phyloP scores from a whole-genome alignment of 129 eudicot species.

The Centaurea solstitialis region DNA sequence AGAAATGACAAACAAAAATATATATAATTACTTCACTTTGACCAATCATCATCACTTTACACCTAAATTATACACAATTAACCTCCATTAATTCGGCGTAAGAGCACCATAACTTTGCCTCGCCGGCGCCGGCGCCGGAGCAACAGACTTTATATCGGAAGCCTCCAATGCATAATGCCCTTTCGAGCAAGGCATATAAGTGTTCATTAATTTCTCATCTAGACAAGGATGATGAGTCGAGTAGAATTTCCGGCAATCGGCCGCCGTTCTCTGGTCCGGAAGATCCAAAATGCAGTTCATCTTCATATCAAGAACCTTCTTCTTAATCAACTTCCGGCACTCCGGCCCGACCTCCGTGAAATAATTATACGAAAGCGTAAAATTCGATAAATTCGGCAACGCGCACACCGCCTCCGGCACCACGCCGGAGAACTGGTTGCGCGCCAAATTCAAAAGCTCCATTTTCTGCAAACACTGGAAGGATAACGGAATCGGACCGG shows the following conservation, averaged over 20 bases:
- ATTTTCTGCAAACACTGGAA: slow-evolving; percentile 40
- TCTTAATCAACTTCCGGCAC: slow-evolving; percentile 34
- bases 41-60: slow-evolving; percentile 5
- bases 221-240: slow-evolving; percentile 28
- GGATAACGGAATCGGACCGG: slow-evolving; percentile 46
- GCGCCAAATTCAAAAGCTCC: slow-evolving; percentile 39
- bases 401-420: slow-evolving; percentile 47
- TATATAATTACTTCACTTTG: not conserved
- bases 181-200: slow-evolving; percentile 22
- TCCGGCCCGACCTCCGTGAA: slow-evolving; percentile 44
- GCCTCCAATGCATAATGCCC: not conserved
- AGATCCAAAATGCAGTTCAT: slow-evolving; percentile 54
- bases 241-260: slow-evolving; percentile 42
- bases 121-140: not conserved
- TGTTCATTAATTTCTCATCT: not conserved
- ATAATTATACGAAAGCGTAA: slow-evolving; percentile 38
- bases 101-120: slow-evolving; percentile 28
- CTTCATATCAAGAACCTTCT: slow-evolving; percentile 29
- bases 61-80: not conserved
- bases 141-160: not conserved
- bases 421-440: slow-evolving; percentile 27
- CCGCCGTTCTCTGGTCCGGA: slow-evolving; percentile 37
- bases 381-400: slow-evolving; percentile 28
- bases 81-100: slow-evolving; percentile 10
- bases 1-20: not conserved